A percentile compares a stretch with the other conserved stretches of the same genome.
phyloP scores from a whole-genome alignment of 768 basidiomycete species.

The Tylopilus subfusipes region DNA sequence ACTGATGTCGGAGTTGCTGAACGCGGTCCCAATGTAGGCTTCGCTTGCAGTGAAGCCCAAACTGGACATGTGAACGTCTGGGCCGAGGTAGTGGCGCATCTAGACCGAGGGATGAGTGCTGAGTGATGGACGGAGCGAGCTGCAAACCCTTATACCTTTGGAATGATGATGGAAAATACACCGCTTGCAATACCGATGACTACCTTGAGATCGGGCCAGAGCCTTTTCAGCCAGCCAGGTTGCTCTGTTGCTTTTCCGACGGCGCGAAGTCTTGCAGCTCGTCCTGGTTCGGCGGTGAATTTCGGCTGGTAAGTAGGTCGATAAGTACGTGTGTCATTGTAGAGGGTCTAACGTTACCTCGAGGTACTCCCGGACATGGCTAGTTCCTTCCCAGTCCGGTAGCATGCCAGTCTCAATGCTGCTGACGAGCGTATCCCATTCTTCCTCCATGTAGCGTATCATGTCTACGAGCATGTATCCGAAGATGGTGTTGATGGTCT shows the following conservation, averaged over 20 bases:
- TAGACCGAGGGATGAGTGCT: no score
- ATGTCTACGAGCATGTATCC: slow-evolving; percentile 21
- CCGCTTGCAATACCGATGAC: slow-evolving; percentile 20
- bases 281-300: slow-evolving; percentile 11
- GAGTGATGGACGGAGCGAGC: background rate
- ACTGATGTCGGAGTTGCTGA: no score
- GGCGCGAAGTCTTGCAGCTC: slow-evolving; percentile 14
- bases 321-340: background rate
- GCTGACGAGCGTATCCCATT: slow-evolving; percentile 16
- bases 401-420: slow-evolving; percentile 15
- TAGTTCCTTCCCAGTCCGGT: slow-evolving; percentile 18
- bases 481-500: slow-evolving; percentile 17
- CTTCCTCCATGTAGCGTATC: slow-evolving; percentile 20
- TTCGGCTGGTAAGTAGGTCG: slow-evolving; percentile 1
- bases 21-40: no score
- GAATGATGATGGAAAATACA: slow-evolving; percentile 12
- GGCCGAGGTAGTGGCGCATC: no score
- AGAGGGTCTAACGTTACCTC: slow-evolving; percentile 1
- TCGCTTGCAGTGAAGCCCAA: no score
- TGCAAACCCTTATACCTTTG: slow-evolving; percentile 3
- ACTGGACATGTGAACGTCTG: no score
- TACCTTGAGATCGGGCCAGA: slow-evolving; percentile 14
- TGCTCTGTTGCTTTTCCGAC: slow-evolving; percentile 10
- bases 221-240: slow-evolving; percentile 16
- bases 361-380: slow-evolving; percentile 14